Evolutionary conservation across 1,284 basidiomycete genomes (phyloP).

Genomic region (Heimioporus retisporus): DNA sequence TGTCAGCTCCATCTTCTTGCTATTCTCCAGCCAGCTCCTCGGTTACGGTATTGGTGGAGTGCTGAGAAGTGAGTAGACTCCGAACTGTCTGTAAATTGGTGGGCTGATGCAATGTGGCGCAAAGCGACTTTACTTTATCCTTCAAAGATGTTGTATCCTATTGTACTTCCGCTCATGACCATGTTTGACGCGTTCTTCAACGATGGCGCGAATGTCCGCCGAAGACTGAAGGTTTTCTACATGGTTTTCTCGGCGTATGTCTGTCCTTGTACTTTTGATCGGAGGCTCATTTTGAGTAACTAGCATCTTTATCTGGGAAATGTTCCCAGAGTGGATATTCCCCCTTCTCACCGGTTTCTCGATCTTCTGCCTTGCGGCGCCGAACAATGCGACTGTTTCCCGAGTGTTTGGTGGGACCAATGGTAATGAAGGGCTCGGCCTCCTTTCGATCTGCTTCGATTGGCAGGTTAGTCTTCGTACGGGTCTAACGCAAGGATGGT

Average conservation of each 20-base stretch:
- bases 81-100: no score
- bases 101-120: no score
- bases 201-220: constrained; percentile 55
- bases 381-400: constrained; percentile 57
- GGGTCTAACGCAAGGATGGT: no score
- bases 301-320: constrained; percentile 63
- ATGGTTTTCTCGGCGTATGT: constrained; percentile 55
- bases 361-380: constrained; percentile 70
- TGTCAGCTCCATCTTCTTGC: constrained; percentile 64
- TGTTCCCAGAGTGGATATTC: constrained; percentile 64
- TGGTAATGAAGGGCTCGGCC: constrained; percentile 68
- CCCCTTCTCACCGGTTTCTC: constrained; percentile 60
- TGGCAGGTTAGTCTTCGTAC: constrained; percentile 52
- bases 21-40: constrained; percentile 73
- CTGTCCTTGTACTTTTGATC: constrained; percentile 32
- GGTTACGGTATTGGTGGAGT: constrained; percentile 71
- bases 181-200: constrained; percentile 64
- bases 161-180: constrained; percentile 54
- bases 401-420: constrained; percentile 70
- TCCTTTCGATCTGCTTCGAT: constrained; percentile 64
- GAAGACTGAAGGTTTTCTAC: constrained; percentile 61
- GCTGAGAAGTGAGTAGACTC: constrained; percentile 51
- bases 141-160: constrained; percentile 72
- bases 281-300: background rate
- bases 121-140: constrained; percentile 57